Conservation (phyloP, 768 basidiomycete genomes). For the Mycena galericulata region DNA sequence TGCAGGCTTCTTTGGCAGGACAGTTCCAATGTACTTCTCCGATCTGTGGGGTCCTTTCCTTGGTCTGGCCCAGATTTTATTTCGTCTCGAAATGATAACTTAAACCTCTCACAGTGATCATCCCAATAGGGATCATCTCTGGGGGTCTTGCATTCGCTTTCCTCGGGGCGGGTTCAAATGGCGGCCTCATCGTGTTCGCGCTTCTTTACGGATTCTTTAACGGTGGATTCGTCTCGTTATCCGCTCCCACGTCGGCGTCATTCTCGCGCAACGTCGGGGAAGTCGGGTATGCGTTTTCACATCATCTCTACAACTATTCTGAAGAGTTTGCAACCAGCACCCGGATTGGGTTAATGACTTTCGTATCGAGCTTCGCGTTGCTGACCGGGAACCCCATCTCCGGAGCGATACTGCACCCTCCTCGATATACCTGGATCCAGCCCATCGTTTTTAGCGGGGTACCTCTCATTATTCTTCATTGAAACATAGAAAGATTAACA, state of each 20-base stretch:
- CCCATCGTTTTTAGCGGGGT: slow-evolving; percentile 15
- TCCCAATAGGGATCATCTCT: slow-evolving; percentile 16
- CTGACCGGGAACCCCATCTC: background rate
- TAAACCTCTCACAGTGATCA: background rate
- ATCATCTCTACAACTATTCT: no score
- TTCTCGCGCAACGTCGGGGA: slow-evolving; percentile 4
- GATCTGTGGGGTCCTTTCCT: slow-evolving; percentile 33
- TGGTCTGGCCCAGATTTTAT: no score
- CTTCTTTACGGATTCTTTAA: background rate
- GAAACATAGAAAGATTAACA: no score
- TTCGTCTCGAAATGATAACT: background rate
- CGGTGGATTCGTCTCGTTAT: background rate
- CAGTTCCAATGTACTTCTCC: slow-evolving; percentile 51
- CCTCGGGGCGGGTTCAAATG: slow-evolving; percentile 21
- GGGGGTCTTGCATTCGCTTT: slow-evolving; percentile 42
- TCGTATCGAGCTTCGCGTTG: background rate
- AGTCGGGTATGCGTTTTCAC: background rate
- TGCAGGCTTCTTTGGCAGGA: slow-evolving; percentile 53
- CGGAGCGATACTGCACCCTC: background rate
- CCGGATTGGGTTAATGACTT: background rate
- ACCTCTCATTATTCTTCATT: no score
- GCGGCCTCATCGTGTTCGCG: background rate
- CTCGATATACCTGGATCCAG: slow-evolving; percentile 4
- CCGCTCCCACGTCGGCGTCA: background rate
- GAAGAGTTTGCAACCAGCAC: no score